A percentile compares a stretch with the other conserved stretches of the same genome.
These are phyloP conservation scores for Aspergillus neotritici DNA, from an alignment of 2,329 filamentous ascomycete species.

Conservation along the genomic window DNA sequence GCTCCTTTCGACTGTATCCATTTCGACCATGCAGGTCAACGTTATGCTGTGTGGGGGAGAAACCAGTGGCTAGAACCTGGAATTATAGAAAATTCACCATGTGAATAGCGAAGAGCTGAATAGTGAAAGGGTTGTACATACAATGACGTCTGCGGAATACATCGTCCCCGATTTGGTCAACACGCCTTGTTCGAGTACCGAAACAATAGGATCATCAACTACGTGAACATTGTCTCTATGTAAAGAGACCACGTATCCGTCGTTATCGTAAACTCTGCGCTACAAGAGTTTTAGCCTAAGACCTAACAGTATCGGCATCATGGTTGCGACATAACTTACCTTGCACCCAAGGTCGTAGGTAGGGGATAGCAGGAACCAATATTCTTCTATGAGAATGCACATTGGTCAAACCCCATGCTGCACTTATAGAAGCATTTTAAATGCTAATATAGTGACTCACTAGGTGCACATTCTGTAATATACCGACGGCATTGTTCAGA, in stretches of 20 bases:
- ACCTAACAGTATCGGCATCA: no score
- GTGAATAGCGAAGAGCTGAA: not conserved
- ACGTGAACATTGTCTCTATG: no score
- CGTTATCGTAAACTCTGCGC: not conserved
- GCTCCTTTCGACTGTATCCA: constrained; percentile 9
- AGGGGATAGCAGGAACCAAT: constrained; percentile 16
- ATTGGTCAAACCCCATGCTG: not conserved
- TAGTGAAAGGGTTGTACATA: not conserved
- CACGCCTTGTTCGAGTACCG: no score
- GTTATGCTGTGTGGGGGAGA: constrained; percentile 16
- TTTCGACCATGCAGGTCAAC: constrained; percentile 11
- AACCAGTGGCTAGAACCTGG: constrained; percentile 16
- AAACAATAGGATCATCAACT: no score
- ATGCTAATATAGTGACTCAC: not conserved
- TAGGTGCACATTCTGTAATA: constrained; percentile 7
- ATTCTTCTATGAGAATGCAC: constrained; percentile 5
- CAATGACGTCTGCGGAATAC: constrained; percentile 11
- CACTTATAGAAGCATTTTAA: no score
- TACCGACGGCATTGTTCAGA: not conserved
- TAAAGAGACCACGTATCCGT: constrained; percentile 4
- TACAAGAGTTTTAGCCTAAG: not conserved
- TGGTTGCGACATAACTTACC: constrained; percentile 3
- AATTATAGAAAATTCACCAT: not conserved
- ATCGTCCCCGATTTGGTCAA: no score
- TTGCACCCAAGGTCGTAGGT: constrained; percentile 19